Conservation (phyloP, 2,329 filamentous ascomycete genomes). For the Monilinia fructicola region DNA sequence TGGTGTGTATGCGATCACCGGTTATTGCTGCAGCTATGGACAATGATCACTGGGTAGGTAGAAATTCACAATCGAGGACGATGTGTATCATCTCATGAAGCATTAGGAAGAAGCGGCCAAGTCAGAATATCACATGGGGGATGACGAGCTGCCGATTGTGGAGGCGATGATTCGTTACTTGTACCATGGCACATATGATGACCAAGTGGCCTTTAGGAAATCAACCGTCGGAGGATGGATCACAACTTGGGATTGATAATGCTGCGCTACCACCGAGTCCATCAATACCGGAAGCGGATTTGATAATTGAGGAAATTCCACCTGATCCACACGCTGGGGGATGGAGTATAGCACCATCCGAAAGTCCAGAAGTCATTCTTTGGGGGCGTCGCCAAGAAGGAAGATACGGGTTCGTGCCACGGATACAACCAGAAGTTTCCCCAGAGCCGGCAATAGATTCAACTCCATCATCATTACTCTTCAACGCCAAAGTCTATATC, state of each 20-base stretch:
- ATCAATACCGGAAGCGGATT: too few relatives aligned
- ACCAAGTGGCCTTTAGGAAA: background rate
- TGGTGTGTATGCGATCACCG: constrained; percentile 32
- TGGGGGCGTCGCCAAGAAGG: background rate
- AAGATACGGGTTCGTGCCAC: background rate
- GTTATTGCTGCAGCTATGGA: constrained; percentile 29
- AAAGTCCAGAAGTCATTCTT: background rate
- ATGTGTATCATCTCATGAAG: background rate
- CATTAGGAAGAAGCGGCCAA: constrained; percentile 12
- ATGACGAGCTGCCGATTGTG: constrained; percentile 67
- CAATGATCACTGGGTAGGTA: constrained; percentile 26
- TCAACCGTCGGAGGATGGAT: background rate
- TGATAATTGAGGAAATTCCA: background rate
- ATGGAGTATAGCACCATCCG: background rate
- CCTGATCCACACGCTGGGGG: background rate
- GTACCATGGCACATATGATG: constrained; percentile 47
- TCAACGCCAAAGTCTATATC: constrained; percentile 30
- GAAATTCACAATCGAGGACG: background rate
- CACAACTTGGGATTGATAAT: background rate
- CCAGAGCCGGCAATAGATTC: background rate
- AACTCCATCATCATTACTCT: constrained; percentile 17
- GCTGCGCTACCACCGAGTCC: background rate
- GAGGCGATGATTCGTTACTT: constrained; percentile 77
- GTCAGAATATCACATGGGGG: constrained; percentile 52
- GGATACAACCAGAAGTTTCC: background rate